Evolutionary conservation across 2,329 filamentous ascomycete genomes (phyloP).

Genomic region (Colletotrichum tofieldiae): DNA sequence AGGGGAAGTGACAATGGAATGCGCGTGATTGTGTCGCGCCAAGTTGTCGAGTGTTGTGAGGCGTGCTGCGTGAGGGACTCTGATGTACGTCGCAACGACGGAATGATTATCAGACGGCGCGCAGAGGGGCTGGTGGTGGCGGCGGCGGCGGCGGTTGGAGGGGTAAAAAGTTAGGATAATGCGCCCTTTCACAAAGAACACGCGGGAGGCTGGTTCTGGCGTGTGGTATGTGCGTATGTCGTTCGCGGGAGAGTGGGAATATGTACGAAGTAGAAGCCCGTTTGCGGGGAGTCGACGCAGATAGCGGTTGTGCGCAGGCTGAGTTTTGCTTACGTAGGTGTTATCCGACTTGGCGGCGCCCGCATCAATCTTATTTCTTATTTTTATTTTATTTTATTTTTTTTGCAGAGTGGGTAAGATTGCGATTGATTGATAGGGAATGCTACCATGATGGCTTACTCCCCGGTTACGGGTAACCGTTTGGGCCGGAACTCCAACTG

Average conservation of each 20-base stretch:
- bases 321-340: conserved; percentile 16
- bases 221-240: conserved; percentile 16
- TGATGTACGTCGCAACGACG: neutral
- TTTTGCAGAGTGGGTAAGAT: neutral
- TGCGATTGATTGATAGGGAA: neutral
- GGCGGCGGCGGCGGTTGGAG: conserved; percentile 1
- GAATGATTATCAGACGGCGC: neutral
- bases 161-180: neutral
- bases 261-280: neutral
- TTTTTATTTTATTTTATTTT: neutral
- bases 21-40: conserved; percentile 7
- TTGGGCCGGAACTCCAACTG: neutral
- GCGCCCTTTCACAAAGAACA: conserved; percentile 12
- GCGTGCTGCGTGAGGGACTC: neutral
- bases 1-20: neutral
- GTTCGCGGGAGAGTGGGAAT: conserved; percentile 5
- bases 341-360: neutral
- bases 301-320: neutral
- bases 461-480: neutral
- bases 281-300: neutral
- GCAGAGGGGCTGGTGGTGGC: conserved; percentile 7
- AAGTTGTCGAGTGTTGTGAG: neutral
- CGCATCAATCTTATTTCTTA: neutral
- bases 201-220: conserved; percentile 25
- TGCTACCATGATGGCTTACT: neutral